Percentiles rank a stretch among this genome's conserved stretches.
These are phyloP conservation scores for Chimonanthus praecox DNA, from an alignment of 164 flowering plant species.

Conservation along the genomic window DNA sequence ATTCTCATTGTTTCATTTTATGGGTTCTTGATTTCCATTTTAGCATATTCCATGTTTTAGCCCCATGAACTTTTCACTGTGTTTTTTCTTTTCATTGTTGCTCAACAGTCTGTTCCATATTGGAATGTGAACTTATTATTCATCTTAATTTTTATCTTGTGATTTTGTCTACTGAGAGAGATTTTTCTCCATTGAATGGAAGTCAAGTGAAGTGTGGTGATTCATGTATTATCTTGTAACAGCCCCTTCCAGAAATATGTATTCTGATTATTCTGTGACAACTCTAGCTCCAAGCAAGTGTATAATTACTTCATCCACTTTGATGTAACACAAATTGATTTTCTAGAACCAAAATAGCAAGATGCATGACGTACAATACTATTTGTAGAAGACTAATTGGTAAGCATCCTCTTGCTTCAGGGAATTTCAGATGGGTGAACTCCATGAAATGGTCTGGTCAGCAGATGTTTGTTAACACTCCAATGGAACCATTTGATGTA, in stretches of 20 bases:
- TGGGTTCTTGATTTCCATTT: too few relatives aligned
- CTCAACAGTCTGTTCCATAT: too few relatives aligned
- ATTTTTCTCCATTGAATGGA: not conserved
- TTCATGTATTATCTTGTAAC: not conserved
- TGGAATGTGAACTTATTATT: too few relatives aligned
- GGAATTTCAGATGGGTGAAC: conserved; percentile 16
- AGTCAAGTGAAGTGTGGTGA: not conserved
- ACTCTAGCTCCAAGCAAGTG: not conserved
- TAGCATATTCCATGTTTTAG: too few relatives aligned
- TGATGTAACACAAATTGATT: not conserved
- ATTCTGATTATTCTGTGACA: not conserved
- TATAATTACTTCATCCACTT: not conserved
- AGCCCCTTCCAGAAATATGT: not conserved
- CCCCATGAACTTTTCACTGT: too few relatives aligned
- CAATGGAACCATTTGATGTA: conserved; percentile 11
- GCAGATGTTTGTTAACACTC: conserved; percentile 11
- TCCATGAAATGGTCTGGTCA: conserved; percentile 20
- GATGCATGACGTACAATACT: not conserved
- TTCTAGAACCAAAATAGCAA: not conserved
- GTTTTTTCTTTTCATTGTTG: too few relatives aligned
- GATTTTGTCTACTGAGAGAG: not conserved
- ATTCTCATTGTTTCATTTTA: too few relatives aligned
- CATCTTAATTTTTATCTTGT: not conserved
- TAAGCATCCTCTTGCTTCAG: not conserved
- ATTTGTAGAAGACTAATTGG: not conserved